Evolutionary conservation across 2,329 filamentous ascomycete species (phyloP), one percentile per base, ranked within the genome.

Genomic region (Trichophyton schoenleinii): DNA sequence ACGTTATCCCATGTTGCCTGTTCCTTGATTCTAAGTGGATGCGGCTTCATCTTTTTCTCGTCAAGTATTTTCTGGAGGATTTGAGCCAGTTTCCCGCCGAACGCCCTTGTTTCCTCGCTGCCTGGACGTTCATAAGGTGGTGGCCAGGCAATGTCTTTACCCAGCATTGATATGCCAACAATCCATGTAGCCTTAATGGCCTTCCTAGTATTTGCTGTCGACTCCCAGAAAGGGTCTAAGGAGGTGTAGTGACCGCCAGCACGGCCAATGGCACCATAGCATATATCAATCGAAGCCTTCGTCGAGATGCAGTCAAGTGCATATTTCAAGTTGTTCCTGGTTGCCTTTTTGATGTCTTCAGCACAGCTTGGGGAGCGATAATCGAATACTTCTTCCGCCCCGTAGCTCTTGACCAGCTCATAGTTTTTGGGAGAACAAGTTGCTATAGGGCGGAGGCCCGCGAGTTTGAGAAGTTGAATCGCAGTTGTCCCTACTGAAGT

Each of bases 401-500:
- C 73, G 31, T 73, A 69, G 1, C 67, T 67, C 42, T 66, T 66
- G 46, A 74, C 72, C 1, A 74, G 62, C 3, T 71, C 69, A 52
- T 70, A 70, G 60, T 73, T 73, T 7, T 62, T 65, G 3, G 69
- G 68, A 0, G 72, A 73, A 55, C 71, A 72, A 3, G 72, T 73
- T 8, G 72, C 71, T 42, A 74, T 69, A 1, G 70, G 67, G 7
- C 64, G 67, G 44, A 71, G 72, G 2, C 70, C 72, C 65, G 58
- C 67, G 66, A 68, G 66, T 66, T 66, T 64, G 44, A 65, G 42
- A 22, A 57, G 42, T 57, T 66, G 62, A 34, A 55, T 67, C 59
- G 75, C 77, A 59, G 74, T 67, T 0, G 74, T 76, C 0, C 78
- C 79, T 0, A 70, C 74, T 0, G 77, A 69, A 1, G 77, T 78